Base-by-base conservation (phyloP, 129 eudicot genomes). In the Centrapalus pauciflorus region DNA sequence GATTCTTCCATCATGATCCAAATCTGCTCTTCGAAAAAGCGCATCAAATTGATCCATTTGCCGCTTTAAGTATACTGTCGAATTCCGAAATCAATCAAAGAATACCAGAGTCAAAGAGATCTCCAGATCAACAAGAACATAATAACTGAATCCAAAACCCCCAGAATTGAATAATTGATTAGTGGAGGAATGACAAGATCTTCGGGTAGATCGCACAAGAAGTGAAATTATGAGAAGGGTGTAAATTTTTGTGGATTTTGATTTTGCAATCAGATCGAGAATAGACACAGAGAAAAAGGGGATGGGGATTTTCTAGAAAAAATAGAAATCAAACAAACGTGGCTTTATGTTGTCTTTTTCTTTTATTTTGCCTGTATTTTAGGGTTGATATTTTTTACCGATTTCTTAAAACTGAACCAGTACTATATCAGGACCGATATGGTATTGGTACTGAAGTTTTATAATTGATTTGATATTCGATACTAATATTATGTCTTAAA, bases 1-100 rank as follows among this genome's bases (percentile, higher is more conserved):
- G 48, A 90, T 90, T 66, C 87, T 78, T n/a, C 95, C 97, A 63
- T 90, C 97, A 0, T 80, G 87, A 84, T 90, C 97, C 83, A 82
- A 78, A 80, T 90, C 95, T 17, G 95, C 95, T 61, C 87, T 78
- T 69, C 83, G 70, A 26, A 90, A 90, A 67, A 58, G 82, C 43
- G 85, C 85, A 55, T 90, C 95, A 67, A 90, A 90, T 49, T 86
- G 82, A 48, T 90, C 95, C 85, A 87, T 69, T 46, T 72, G 63
- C 35, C 40, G 76, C 32, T 73, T 71, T 40, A 0, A n/a, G 12
- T 14, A 33, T 16, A 4, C n/a, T 17, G 16, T n/a, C 46, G 10
- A 29, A 28, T 29, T 37, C 50, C 35, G 7, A 61, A 49, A 69
- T 62, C 38, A 66, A 62, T 69, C 40, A 49, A 70, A 37, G 6